Conservation (phyloP, 176 grass and related monocot genomes). For the Avena eriantha region DNA sequence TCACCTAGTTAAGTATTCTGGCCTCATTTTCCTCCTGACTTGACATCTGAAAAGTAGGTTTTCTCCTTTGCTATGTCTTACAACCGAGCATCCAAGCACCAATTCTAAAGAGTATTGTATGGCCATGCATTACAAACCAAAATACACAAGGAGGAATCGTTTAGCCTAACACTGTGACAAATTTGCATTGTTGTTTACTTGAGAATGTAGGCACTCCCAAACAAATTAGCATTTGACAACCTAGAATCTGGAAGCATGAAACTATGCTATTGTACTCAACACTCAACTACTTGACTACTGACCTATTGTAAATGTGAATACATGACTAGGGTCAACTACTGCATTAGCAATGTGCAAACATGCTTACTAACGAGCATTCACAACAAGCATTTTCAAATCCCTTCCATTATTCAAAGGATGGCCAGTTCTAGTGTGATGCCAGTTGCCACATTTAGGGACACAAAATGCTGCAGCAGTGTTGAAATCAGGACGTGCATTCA, state of each 20-base stretch:
- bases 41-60: constrained; percentile 23
- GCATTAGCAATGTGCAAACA: background rate
- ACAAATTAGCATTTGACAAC: background rate
- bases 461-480: background rate
- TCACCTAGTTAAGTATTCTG: background rate
- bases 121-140: background rate
- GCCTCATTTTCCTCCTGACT: background rate
- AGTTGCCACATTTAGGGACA: background rate
- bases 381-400: background rate
- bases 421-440: background rate
- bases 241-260: background rate
- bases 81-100: background rate
- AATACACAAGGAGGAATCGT: background rate
- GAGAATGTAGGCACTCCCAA: background rate
- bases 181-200: background rate
- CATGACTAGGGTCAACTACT: background rate
- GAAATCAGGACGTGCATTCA: background rate
- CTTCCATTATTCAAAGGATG: background rate
- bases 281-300: too few relatives aligned
- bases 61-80: background rate
- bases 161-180: background rate
- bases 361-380: background rate
- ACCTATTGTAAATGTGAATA: background rate
- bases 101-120: background rate
- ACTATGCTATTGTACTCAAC: background rate